Conservation (phyloP, 2,329 filamentous ascomycete species). For the Zasmidium angulare region DNA sequence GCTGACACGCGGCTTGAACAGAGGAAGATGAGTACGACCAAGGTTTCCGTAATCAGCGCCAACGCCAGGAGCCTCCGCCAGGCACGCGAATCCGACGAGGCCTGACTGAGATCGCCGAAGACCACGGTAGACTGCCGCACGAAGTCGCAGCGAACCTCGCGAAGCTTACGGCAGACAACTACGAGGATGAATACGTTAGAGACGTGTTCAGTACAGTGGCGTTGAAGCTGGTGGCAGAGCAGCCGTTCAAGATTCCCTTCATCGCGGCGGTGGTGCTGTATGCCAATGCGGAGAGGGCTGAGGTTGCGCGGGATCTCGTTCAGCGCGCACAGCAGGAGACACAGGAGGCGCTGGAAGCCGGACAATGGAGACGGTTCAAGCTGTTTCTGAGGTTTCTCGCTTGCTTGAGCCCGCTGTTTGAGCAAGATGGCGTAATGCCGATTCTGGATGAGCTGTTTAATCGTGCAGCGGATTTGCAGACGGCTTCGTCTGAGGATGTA, state of each 20-base stretch:
- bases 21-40: slow-evolving; percentile 79
- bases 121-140: slow-evolving; percentile 72
- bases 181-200: slow-evolving; percentile 78
- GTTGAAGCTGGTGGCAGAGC: slow-evolving; percentile 79
- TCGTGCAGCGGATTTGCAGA: slow-evolving; percentile 89
- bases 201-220: slow-evolving; percentile 70
- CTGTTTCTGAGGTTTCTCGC: slow-evolving; percentile 84
- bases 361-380: slow-evolving; percentile 89
- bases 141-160: slow-evolving; percentile 76
- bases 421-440: slow-evolving; percentile 81
- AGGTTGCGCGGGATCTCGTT: slow-evolving; percentile 71
- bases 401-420: slow-evolving; percentile 77
- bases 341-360: slow-evolving; percentile 67
- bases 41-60: slow-evolving; percentile 69
- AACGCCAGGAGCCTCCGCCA: slow-evolving; percentile 65
- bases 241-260: slow-evolving; percentile 97
- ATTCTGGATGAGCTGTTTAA: slow-evolving; percentile 87
- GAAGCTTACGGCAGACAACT: slow-evolving; percentile 75
- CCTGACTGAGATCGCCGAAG: slow-evolving; percentile 78
- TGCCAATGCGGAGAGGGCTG: slow-evolving; percentile 73
- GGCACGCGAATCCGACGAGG: slow-evolving; percentile 73
- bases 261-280: slow-evolving; percentile 79
- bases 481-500: slow-evolving; percentile 88
- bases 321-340: slow-evolving; percentile 59
- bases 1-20: slow-evolving; percentile 28